phyloP scores from a whole-genome alignment of 805 yeast genomes.

The Debaryomyces castellii region DNA sequence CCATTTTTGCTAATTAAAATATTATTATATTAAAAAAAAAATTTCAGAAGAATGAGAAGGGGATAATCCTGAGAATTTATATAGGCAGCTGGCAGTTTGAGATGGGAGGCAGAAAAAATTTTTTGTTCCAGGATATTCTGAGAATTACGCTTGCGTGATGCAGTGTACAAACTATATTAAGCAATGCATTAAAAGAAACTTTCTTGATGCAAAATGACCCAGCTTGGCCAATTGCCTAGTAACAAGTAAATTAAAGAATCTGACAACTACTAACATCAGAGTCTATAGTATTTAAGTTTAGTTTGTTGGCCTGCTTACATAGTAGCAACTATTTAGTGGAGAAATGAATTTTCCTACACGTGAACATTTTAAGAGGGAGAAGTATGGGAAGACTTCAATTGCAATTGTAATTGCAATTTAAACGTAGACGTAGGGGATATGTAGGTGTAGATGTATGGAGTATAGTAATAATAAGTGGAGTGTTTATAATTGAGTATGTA shows the following conservation, averaged over 20 bases:
- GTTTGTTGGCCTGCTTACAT: not conserved
- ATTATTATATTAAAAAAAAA: not conserved
- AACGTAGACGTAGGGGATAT: not conserved
- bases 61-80: conserved; percentile 6
- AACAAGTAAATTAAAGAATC: not conserved
- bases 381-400: not conserved
- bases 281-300: too few species aligned
- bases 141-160: conserved; percentile 6
- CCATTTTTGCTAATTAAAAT: conserved; percentile 41
- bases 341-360: not conserved
- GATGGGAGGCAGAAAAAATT: conserved; percentile 11
- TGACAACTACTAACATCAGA: not conserved
- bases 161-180: not conserved
- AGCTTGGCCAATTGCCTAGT: not conserved
- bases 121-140: conserved; percentile 7
- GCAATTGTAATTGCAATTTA: not conserved
- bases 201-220: not conserved
- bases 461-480: not conserved
- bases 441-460: not conserved
- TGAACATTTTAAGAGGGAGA: not conserved
- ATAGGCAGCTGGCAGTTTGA: conserved; percentile 1
- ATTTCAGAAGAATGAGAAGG: not conserved
- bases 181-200: not conserved
- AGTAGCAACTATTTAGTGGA: not conserved
- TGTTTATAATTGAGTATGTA: not conserved